These are phyloP conservation scores for Helotiales sp. DNA, from an alignment of 2,329 filamentous ascomycete genomes.

Conservation along the genomic window DNA sequence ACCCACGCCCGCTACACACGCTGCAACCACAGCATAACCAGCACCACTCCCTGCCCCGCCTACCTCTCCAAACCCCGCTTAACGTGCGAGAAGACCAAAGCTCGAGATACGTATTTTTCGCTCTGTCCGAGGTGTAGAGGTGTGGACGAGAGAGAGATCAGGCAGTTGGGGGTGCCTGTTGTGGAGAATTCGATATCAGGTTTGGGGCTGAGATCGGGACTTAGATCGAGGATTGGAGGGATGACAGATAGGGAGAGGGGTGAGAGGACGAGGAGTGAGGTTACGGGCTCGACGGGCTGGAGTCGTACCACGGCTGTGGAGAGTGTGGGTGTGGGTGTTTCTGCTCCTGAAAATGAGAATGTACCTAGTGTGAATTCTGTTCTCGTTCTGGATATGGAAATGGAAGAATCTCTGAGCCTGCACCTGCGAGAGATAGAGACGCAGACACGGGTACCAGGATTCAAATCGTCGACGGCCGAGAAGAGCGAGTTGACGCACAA, in stretches of 20 bases:
- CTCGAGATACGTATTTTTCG: not conserved
- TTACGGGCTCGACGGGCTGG: not conserved
- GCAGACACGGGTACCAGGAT: not conserved
- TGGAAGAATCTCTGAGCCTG: not conserved
- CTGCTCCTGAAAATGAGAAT: too few species aligned
- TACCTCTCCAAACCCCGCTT: constrained; percentile 2
- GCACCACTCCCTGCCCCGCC: not conserved
- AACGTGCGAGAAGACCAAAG: constrained; percentile 1
- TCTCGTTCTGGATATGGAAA: not conserved
- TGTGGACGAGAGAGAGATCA: not conserved
- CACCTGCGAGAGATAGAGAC: too few species aligned
- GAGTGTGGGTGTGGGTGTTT: not conserved
- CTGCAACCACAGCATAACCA: constrained; percentile 8
- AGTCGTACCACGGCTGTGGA: not conserved
- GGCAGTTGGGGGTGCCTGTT: not conserved
- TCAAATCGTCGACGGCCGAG: not conserved
- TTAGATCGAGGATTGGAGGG: not conserved
- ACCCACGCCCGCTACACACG: not conserved
- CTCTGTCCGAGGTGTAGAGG: constrained; percentile 8
- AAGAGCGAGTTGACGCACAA: constrained; percentile 5
- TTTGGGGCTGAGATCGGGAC: not conserved
- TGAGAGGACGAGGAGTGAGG: not conserved
- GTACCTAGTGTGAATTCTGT: too few species aligned
- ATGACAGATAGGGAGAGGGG: not conserved
- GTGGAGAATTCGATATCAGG: not conserved